phyloP scores from a whole-genome alignment of 805 yeast genomes.

The Schwanniomyces yamadae region DNA sequence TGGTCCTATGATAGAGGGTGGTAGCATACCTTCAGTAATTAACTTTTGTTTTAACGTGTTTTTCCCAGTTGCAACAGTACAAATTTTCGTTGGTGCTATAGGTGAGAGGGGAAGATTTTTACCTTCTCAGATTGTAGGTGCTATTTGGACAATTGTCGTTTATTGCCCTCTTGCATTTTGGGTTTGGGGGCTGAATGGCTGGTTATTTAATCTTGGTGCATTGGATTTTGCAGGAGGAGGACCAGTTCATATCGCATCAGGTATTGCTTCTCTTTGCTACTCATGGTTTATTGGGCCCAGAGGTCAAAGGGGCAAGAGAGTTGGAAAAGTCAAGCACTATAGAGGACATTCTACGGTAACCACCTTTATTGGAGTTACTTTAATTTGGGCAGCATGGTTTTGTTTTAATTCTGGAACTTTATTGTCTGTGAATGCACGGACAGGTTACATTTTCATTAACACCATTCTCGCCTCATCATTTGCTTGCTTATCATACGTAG shows the following conservation, averaged over 20 bases:
- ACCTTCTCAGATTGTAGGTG: constrained; percentile 41
- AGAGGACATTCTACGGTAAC: constrained; percentile 36
- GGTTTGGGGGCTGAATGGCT: constrained; percentile 48
- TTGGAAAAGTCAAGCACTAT: constrained; percentile 20
- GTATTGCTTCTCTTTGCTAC: constrained; percentile 43
- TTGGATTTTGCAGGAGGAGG: constrained; percentile 53
- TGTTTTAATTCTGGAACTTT: constrained; percentile 49
- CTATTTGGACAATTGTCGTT: constrained; percentile 42
- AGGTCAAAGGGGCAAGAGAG: constrained; percentile 20
- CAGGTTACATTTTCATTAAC: constrained; percentile 47
- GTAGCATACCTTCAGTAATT: constrained; percentile 47
- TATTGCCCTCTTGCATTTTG: constrained; percentile 47
- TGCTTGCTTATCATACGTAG: constrained; percentile 46
- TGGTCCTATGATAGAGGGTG: constrained; percentile 42
- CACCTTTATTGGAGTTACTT: constrained; percentile 43
- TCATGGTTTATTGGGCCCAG: constrained; percentile 45
- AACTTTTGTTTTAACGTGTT: constrained; percentile 44
- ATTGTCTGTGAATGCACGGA: constrained; percentile 38
- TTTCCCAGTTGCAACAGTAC: constrained; percentile 50
- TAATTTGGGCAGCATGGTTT: constrained; percentile 51
- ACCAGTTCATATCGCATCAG: constrained; percentile 48
- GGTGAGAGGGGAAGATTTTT: constrained; percentile 44
- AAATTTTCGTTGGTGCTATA: constrained; percentile 44
- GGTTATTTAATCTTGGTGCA: constrained; percentile 43
- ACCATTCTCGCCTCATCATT: constrained; percentile 52